Base-by-base conservation (phyloP, 441 rosid species). In the Manihot esculenta region DNA sequence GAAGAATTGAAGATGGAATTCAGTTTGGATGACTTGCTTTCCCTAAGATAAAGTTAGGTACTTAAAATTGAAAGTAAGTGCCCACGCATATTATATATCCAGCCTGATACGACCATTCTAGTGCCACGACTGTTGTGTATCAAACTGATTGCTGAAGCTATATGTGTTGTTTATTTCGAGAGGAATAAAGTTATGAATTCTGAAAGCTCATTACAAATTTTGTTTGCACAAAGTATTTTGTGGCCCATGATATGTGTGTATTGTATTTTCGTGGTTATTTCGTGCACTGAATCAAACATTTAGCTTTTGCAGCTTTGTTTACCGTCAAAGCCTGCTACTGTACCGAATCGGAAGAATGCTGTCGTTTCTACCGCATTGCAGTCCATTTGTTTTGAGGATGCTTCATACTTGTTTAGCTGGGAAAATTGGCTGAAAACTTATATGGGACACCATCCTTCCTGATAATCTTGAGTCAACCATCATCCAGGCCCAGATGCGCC, bases 1-100 rank as follows among this genome's bases (percentile, higher is more conserved):
- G n/a, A n/a, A n/a, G n/a, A n/a, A n/a, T n/a, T 60, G 85, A 74
- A 53, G 30, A 17, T 62, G 44, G 12, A 69, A 65, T 21, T 56
- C 15, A 17, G 13, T 56, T 8, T 18, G 41, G 49, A 18, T 10
- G 51, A 64, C 51, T 49, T 38, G 26, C 41, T 50, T 10, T 67
- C 57, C 54, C 13, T 14, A 21, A 42, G 70, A 27, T 10, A 26
- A 30, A 57, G 14, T 12, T 64, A 23, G 18, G 50, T 68, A 26
- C 21, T 50, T 30, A 15, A 35, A 49, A 20, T 33, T 51, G 35
- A 45, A 49, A 69, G 58, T 44, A 38, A 48, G 57, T 33, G 23
- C 24, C 67, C 7, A 20, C 4, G 41, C 0, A 42, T 61, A 5
- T 24, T 23, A 50, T n/a, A 21, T 53, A 51, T 64, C n/a, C 56